phyloP scores from a whole-genome alignment of 2,329 filamentous ascomycete species.

The Alternaria ethzedia region DNA sequence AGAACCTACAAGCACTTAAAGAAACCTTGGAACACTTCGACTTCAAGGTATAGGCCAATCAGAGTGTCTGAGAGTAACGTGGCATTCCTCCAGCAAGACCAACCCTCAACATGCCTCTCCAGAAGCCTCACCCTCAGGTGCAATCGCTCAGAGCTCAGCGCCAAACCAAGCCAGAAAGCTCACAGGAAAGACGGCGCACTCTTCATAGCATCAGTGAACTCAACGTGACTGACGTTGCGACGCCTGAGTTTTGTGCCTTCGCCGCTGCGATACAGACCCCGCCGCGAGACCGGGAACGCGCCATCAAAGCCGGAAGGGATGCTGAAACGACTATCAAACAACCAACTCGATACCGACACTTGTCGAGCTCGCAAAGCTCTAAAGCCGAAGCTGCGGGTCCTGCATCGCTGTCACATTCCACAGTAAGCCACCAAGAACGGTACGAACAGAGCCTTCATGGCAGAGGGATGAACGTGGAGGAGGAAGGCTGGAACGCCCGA shows the following conservation, averaged over 20 bases:
- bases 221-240: conserved; percentile 16
- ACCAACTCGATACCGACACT: conserved; percentile 25
- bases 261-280: conserved; percentile 7
- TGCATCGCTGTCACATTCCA: conserved; percentile 4
- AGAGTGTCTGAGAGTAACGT: accelerated
- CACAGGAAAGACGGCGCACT: conserved; percentile 32
- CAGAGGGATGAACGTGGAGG: neutral
- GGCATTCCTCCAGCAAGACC: neutral
- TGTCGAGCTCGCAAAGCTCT: neutral
- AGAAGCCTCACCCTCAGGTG: conserved; percentile 21
- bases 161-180: conserved; percentile 3
- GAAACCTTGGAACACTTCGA: neutral
- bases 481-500: conserved; percentile 26
- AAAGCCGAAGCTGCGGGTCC: neutral
- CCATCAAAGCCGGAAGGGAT: neutral
- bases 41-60: accelerated
- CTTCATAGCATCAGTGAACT: conserved; percentile 41
- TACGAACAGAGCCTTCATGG: neutral
- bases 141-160: conserved; percentile 2
- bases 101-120: conserved; percentile 24
- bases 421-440: conserved; percentile 6
- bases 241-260: conserved; percentile 16
- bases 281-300: conserved; percentile 1
- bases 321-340: conserved; percentile 15
- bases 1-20: too few species aligned